A percentile compares a stretch with the other conserved stretches of the same genome.
phyloP scores from a whole-genome alignment of 2,329 filamentous ascomycete genomes.

The Aspergillus udagawae region DNA sequence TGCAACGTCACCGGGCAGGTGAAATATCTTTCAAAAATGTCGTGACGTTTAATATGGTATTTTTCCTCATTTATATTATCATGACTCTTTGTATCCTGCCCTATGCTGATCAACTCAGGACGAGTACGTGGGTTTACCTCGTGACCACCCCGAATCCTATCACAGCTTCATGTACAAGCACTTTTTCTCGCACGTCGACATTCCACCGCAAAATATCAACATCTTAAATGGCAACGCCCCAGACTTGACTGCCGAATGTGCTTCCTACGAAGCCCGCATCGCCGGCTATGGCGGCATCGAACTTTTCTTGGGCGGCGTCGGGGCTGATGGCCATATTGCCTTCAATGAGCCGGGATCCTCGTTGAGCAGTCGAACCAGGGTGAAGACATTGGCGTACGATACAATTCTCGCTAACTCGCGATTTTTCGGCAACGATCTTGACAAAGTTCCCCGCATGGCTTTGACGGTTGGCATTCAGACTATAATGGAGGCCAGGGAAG shows the following conservation, averaged over 20 bases:
- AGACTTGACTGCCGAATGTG: constrained; percentile 72
- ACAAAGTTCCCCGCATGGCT: constrained; percentile 73
- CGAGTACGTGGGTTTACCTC: constrained; percentile 79
- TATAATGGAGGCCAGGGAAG: constrained; percentile 74
- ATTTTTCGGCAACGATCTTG: constrained; percentile 73
- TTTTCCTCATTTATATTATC: background rate
- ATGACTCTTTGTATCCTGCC: background rate
- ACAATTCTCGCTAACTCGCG: constrained; percentile 81
- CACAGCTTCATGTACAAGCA: constrained; percentile 93
- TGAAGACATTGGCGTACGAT: constrained; percentile 84
- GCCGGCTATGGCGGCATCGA: constrained; percentile 72
- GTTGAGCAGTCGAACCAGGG: constrained; percentile 70
- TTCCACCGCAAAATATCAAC: constrained; percentile 76
- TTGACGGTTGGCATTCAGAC: constrained; percentile 82
- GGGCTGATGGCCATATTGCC: constrained; percentile 81
- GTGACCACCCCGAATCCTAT: constrained; percentile 80
- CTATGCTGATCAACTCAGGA: constrained; percentile 50
- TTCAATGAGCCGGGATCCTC: constrained; percentile 88
- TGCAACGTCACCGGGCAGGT: constrained; percentile 44
- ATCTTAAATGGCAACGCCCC: constrained; percentile 77
- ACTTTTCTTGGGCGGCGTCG: constrained; percentile 79
- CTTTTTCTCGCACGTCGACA: constrained; percentile 83
- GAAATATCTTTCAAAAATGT: constrained; percentile 83
- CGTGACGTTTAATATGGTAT: constrained; percentile 86
- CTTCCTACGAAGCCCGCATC: constrained; percentile 75